Conservation (phyloP, 768 basidiomycete species). For the Floccularia luteovirens region DNA sequence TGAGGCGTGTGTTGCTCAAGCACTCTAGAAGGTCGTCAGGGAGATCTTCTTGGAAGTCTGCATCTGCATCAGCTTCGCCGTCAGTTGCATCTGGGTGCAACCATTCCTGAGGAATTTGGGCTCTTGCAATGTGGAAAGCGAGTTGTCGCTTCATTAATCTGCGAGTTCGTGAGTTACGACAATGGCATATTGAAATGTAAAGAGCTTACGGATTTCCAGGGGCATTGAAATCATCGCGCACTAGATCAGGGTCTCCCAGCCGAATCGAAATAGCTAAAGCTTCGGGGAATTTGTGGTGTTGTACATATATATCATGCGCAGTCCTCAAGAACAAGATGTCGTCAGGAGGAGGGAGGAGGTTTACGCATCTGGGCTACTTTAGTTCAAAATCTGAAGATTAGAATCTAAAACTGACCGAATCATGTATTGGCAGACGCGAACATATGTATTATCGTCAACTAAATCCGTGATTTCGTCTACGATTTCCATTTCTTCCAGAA, state of each 20-base stretch:
- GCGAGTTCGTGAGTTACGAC: neutral
- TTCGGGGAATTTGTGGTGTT: constrained; percentile 85
- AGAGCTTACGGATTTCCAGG: constrained; percentile 77
- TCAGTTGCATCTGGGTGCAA: constrained; percentile 51
- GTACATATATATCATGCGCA: constrained; percentile 83
- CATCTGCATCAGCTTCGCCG: constrained; percentile 44
- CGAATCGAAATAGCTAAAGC: constrained; percentile 83
- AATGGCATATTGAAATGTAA: neutral
- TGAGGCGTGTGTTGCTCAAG: constrained; percentile 80
- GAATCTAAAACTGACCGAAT: constrained; percentile 52
- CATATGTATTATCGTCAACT: constrained; percentile 83
- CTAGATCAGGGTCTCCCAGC: constrained; percentile 70
- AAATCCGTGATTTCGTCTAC: constrained; percentile 69
- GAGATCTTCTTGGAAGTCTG: constrained; percentile 54
- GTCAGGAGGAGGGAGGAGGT: constrained; percentile 87
- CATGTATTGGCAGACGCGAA: constrained; percentile 94
- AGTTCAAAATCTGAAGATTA: neutral
- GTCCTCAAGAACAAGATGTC: constrained; percentile 85
- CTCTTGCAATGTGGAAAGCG: constrained; percentile 87
- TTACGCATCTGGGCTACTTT: constrained; percentile 57
- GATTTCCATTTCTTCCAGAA: constrained; percentile 89
- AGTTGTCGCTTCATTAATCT: constrained; percentile 93
- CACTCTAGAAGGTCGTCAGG: constrained; percentile 81
- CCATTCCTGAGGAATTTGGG: constrained; percentile 89
- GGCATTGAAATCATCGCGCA: constrained; percentile 83